These are phyloP conservation scores for Lunasporangiospora selenospora DNA, from an alignment of 192 early-diverging fungal genomes.

Conservation along the genomic window DNA sequence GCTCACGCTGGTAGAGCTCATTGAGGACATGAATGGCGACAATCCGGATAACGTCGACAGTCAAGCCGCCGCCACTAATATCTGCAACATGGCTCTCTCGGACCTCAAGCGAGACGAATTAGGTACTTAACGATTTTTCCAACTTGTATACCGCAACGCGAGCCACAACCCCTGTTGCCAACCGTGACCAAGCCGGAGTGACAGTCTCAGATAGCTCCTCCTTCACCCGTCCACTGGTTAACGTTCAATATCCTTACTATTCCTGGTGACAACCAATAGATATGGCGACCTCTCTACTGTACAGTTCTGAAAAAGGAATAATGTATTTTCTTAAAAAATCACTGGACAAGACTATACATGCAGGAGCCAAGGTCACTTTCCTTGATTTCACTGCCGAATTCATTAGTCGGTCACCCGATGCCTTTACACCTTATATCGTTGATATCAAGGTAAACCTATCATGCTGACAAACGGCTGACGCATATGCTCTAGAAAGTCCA, in stretches of 20 bases:
- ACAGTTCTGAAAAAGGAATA: conserved; percentile 52
- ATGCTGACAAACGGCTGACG: not conserved
- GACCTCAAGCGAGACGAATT: conserved; percentile 28
- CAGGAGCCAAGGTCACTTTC: conserved; percentile 39
- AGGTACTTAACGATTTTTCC: not conserved
- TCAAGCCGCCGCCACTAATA: conserved; percentile 40
- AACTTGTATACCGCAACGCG: not conserved
- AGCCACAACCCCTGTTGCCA: no score
- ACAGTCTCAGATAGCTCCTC: no score
- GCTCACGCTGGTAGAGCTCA: conserved; percentile 37
- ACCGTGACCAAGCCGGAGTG: no score
- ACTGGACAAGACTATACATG: conserved; percentile 27
- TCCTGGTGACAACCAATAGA: conserved; percentile 24
- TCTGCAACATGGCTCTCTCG: conserved; percentile 36
- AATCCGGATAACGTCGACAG: conserved; percentile 34
- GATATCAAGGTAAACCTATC: conserved; percentile 46
- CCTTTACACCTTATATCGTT: conserved; percentile 40
- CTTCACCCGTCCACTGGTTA: no score
- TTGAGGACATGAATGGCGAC: conserved; percentile 44
- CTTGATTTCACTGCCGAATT: conserved; percentile 55
- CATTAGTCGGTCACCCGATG: conserved; percentile 34
- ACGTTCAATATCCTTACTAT: no score
- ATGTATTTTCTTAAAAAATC: conserved; percentile 46
- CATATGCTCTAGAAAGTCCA: not conserved
- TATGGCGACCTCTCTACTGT: conserved; percentile 51